These are phyloP conservation scores for Lipomyces kockii DNA, from an alignment of 805 yeast genomes.

Conservation along the genomic window DNA sequence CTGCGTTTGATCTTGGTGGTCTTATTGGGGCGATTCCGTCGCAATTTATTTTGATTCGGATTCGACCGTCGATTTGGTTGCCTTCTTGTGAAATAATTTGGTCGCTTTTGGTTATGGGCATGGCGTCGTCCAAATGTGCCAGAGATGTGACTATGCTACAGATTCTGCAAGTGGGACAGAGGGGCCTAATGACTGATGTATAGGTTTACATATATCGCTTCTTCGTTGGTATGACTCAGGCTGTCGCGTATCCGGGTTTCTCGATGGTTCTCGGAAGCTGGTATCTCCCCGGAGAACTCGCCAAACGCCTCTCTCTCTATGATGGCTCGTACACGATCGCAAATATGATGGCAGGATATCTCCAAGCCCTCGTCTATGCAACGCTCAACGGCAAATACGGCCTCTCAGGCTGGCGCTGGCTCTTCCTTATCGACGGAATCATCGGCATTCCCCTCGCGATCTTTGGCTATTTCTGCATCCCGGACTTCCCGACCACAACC, in stretches of 20 bases:
- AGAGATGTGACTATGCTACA: slow-evolving; percentile 12
- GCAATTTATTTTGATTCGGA: slow-evolving; percentile 40
- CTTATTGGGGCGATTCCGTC: slow-evolving; percentile 45
- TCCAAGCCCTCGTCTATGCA: slow-evolving; percentile 56
- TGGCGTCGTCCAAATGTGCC: slow-evolving; percentile 39
- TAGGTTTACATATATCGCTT: slow-evolving; percentile 43
- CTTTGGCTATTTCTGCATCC: slow-evolving; percentile 23
- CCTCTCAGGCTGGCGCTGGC: slow-evolving; percentile 48
- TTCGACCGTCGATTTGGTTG: slow-evolving; percentile 40
- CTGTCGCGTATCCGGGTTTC: slow-evolving; percentile 56
- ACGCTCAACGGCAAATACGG: slow-evolving; percentile 35
- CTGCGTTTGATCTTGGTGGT: slow-evolving; percentile 41
- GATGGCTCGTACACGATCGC: slow-evolving; percentile 48
- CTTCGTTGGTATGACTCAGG: slow-evolving; percentile 42
- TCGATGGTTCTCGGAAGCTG: slow-evolving; percentile 54
- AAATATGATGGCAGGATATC: slow-evolving; percentile 57
- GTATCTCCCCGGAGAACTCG: slow-evolving; percentile 60
- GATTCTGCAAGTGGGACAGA: neutral
- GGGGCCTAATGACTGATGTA: neutral
- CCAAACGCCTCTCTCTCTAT: slow-evolving; percentile 19
- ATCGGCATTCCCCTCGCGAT: slow-evolving; percentile 37
- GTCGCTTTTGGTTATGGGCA: slow-evolving; percentile 38
- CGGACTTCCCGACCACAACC: slow-evolving; percentile 25
- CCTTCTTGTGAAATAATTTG: slow-evolving; percentile 42
- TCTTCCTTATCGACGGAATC: slow-evolving; percentile 53